A percentile compares a stretch with the other conserved stretches of the same genome.
phyloP scores from a whole-genome alignment of 2,329 filamentous ascomycete species.

The Boeremia lycopersici region DNA sequence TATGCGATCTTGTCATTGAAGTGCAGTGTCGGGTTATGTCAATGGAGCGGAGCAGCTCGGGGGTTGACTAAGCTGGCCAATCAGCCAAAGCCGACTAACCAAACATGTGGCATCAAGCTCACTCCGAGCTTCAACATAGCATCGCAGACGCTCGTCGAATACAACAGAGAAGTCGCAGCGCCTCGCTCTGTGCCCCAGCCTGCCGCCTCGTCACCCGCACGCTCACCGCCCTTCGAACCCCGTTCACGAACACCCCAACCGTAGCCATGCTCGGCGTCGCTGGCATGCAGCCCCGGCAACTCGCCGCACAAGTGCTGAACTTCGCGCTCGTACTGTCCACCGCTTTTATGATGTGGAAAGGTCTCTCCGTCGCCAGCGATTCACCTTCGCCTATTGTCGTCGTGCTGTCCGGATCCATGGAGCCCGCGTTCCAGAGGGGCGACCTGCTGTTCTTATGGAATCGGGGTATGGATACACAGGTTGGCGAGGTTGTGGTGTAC shows the following conservation, averaged over 20 bases:
- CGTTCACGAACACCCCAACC: conserved; percentile 11
- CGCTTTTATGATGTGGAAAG: conserved; percentile 93
- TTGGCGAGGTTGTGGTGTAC: conserved; percentile 78
- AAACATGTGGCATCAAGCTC: conserved; percentile 41
- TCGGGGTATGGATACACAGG: conserved; percentile 65
- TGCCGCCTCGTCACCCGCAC: background rate
- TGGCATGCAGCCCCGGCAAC: conserved; percentile 75
- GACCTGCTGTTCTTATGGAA: conserved; percentile 82
- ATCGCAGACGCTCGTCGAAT: conserved; percentile 3
- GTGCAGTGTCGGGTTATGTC: background rate
- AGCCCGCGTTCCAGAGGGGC: conserved; percentile 79
- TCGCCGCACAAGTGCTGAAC: conserved; percentile 82
- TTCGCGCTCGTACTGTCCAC: conserved; percentile 89
- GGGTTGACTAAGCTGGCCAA: conserved; percentile 26
- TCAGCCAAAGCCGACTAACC: conserved; percentile 9
- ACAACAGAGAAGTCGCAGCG: background rate
- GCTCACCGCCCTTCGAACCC: background rate
- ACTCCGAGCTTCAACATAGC: conserved; percentile 18
- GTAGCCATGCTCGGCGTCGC: conserved; percentile 56
- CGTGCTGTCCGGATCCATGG: conserved; percentile 84
- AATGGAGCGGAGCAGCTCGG: conserved; percentile 7
- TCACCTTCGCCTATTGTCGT: conserved; percentile 73
- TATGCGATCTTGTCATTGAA: background rate
- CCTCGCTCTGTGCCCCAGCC: background rate
- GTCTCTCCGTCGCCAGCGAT: conserved; percentile 77